phyloP scores from a whole-genome alignment of 768 basidiomycete species.

The Suillus lakei region DNA sequence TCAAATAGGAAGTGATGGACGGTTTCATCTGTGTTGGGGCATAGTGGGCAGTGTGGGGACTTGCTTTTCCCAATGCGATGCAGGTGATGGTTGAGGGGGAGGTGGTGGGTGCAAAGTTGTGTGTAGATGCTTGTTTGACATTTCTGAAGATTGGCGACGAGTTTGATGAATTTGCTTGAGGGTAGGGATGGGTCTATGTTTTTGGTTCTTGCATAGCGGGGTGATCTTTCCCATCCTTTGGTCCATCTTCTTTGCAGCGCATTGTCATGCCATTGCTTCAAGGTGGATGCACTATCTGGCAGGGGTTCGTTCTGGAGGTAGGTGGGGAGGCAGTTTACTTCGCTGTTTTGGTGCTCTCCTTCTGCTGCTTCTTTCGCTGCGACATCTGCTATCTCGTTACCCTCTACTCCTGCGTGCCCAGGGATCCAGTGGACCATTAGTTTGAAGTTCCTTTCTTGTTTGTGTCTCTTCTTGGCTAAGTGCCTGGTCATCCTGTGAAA shows the following conservation, averaged over 20 bases:
- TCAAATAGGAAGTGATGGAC: constrained; percentile 33
- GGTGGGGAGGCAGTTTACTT: background rate
- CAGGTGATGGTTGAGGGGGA: constrained; percentile 36
- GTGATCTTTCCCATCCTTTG: background rate
- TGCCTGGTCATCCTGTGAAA: background rate
- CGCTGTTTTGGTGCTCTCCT: background rate
- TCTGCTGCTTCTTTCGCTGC: constrained; percentile 27
- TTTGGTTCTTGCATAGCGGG: background rate
- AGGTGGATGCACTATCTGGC: background rate
- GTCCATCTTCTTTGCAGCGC: background rate
- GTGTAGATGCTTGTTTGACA: constrained; percentile 27
- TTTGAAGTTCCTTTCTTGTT: background rate
- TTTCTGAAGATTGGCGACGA: constrained; percentile 9
- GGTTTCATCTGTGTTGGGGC: constrained; percentile 29
- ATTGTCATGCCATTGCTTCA: background rate
- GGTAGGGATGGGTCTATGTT: background rate
- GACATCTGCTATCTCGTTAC: constrained; percentile 25
- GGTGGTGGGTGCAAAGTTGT: constrained; percentile 38
- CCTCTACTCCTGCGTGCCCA: constrained; percentile 18
- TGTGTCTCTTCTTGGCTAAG: no score
- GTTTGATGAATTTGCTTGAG: constrained; percentile 2
- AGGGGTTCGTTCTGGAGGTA: background rate
- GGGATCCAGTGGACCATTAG: constrained; percentile 19
- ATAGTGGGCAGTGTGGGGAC: constrained; percentile 30
- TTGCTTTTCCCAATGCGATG: constrained; percentile 28